Evolutionary conservation across 495 filamentous ascomycete genomes (phyloP), one percentile per base, ranked within the genome.

Genomic region (Talaromyces wortmannii): DNA sequence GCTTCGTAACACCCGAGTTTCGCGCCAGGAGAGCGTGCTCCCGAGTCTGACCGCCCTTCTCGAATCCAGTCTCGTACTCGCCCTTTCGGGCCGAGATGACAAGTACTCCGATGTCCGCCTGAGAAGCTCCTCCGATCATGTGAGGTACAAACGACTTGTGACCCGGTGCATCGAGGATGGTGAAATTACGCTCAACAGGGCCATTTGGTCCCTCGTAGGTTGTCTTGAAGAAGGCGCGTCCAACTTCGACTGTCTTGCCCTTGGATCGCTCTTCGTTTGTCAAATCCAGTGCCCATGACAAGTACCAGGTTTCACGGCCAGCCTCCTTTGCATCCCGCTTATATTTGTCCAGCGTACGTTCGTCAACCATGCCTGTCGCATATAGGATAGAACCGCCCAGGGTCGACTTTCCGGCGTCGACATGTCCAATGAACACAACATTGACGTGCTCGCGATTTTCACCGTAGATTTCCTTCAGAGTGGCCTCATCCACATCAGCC

Each of bases 61-160:
- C 94, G 68, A 99, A 99, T n/a, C 94, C 94, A 40, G 94, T 97
- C 74, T 99, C 94, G 66, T 99, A 99, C 73, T 99, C 95, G 68
- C 94, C 94, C 77, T 96, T 98, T 55, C 94, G 89, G 1, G 94
- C 91, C 56, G 88, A 92, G 67, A 99, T 97, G 63, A 99, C 94
- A 23, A 99, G 81, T 50, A 96, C 87, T 64, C 94, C 94, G 29
- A 99, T 84, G 71, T 97, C 94, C 10, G 95, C 95, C 65, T 98
- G 94, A 2, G 92, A 95, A 45, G 94, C 91, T 61, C 95, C 94
- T 53, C 91, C 91, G 65, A 96, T 96, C 92, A 96, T 96, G 71
- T 85, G 90, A 11, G 92, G 91, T 11, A 97, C 92, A 60, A 91
- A 97, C 6, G 88, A 95, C 76, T 97, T 97, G 78, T 97, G 92